Evolutionary conservation across 2,329 filamentous ascomycete genomes (phyloP), one percentile per base, ranked within the genome.

Genomic region (Sordariomycetes sp.): DNA sequence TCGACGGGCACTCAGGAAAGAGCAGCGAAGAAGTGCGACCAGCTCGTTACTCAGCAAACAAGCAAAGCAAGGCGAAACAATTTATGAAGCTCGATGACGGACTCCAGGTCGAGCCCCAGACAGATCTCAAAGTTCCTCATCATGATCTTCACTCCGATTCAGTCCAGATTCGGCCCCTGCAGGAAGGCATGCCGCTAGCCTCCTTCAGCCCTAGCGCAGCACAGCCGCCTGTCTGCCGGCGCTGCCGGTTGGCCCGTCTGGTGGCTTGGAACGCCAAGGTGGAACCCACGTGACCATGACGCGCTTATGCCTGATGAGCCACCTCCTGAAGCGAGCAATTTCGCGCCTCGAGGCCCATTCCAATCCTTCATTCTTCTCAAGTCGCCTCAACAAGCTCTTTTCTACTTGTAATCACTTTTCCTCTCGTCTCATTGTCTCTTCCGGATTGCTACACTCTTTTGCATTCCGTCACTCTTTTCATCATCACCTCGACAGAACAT

Each of bases 371-470:
- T 35, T 35, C 18, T 35, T 21, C 20, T 21, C 26, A 17, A 20
- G 8, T 17, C 8, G 4, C 24, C 3, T 30, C 33, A 23, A 16
- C 17, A 26, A 16, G 8, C 16, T 33, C 32, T 27, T 24, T 27
- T 23, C 17, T 21, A 12, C 20, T 24, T 33, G 6, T 24, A 20
- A 20, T 26, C 26, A 15, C 14, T 15, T 19, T 25, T 30, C 14
- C 15, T 21, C 8, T 24, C 14, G 19, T 21, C 19, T 31, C 21
- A 6, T 31, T 21, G 12, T 25, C 32, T 36, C 21, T 9, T 30
- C 17, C 17, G 27, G 24, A 17, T 32, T 31, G 17, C 28, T 25
- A 8, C 28, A 32, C 29, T 32, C 29, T 28, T 35, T 39, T 36
- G 25, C 33, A 21, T 30, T 25, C 16, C 30, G 17, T 30, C 35